phyloP scores from a whole-genome alignment of 441 rosid species.

The Daphne laureola region DNA sequence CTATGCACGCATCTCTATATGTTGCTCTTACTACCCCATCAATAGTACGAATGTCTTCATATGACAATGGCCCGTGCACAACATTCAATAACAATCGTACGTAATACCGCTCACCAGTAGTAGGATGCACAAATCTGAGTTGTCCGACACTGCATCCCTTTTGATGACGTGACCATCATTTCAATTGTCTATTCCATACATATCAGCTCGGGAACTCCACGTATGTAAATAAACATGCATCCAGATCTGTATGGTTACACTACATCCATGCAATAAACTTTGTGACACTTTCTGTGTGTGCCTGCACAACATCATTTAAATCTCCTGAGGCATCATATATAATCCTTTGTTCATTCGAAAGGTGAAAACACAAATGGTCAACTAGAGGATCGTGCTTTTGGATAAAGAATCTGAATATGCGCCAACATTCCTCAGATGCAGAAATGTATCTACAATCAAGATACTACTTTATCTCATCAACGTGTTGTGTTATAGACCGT shows the following conservation, averaged over 20 bases:
- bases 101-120: not conserved
- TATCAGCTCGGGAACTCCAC: not conserved
- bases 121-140: not conserved
- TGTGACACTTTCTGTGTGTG: not conserved
- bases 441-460: too few relatives aligned
- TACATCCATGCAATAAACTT: not conserved
- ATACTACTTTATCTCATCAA: not conserved
- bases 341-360: not conserved
- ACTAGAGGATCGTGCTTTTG: not conserved
- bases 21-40: not conserved
- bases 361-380: not conserved
- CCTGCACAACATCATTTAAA: not conserved
- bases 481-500: too few relatives aligned
- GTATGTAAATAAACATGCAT: not conserved
- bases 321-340: not conserved
- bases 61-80: not conserved
- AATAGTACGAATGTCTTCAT: not conserved
- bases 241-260: not conserved
- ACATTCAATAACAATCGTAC: not conserved
- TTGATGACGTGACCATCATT: not conserved
- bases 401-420: not conserved
- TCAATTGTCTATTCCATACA: not conserved
- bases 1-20: not conserved
- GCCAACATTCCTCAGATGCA: not conserved
- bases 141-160: not conserved